Evolutionary conservation across 1,284 basidiomycete genomes (phyloP).

Genomic region (Sporisorium graminicola): DNA sequence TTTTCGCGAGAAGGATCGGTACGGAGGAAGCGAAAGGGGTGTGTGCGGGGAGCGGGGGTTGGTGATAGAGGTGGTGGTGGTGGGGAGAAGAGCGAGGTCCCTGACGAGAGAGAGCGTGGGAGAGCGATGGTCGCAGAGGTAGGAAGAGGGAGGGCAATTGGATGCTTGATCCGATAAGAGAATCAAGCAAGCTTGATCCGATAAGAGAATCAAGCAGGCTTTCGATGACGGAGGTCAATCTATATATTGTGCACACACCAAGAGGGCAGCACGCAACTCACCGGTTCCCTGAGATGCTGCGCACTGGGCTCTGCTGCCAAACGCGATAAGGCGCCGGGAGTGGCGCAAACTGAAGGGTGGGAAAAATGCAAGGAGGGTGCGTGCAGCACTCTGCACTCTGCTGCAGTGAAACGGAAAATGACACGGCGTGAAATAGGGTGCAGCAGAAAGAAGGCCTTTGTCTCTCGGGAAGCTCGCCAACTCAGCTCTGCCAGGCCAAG

Average conservation of each 20-base stretch:
- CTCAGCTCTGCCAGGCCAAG: too few relatives aligned
- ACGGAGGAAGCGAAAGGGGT: not conserved
- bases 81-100: not conserved
- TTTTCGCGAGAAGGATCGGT: not conserved
- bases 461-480: slow-evolving; percentile 1
- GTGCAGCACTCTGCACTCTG: slow-evolving; percentile 2
- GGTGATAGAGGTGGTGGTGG: slow-evolving; percentile 4
- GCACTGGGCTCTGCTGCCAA: not conserved
- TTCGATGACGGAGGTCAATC: not conserved
- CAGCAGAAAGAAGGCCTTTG: not conserved
- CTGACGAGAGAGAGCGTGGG: not conserved
- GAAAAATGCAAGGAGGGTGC: slow-evolving; percentile 2
- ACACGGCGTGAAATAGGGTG: slow-evolving; percentile 11
- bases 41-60: too few relatives aligned
- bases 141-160: not conserved
- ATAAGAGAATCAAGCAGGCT: not conserved
- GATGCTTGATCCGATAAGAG: slow-evolving; percentile 4
- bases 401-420: not conserved
- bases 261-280: not conserved
- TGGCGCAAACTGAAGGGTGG: slow-evolving; percentile 21
- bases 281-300: not conserved
- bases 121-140: not conserved
- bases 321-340: slow-evolving; percentile 9
- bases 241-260: not conserved
- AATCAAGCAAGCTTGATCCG: slow-evolving; percentile 5